Base-by-base conservation (phyloP, 2,329 filamentous ascomycete species). In the Talaromyces sp. region DNA sequence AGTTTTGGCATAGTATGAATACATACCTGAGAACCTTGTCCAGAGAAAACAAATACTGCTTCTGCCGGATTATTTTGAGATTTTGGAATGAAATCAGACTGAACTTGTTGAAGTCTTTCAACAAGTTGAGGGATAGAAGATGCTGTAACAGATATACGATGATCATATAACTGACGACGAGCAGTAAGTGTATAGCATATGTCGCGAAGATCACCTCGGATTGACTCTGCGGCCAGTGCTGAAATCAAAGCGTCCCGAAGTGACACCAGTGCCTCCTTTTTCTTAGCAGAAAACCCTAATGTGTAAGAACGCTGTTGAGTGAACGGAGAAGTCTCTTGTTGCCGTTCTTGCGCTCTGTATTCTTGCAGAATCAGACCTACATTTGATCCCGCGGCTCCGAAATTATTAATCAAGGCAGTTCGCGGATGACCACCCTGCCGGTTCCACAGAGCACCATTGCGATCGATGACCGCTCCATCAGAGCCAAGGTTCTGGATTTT, bases 141-240 rank as follows among this genome's bases (percentile, higher is more conserved):
- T 10, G 57, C 61, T 10, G 54, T 6, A 46, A 59, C 35, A 27
- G 13, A 55, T 26, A 35, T 58, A 13, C 77, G 71, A 90, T 0
- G 87, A 82, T 62, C 67, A 64, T 81, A 76, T 56, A 81, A 79
- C 7, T 72, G 68, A 1, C 79, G 75, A 31, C 80, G 72, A 10
- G 88, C 89, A 3, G 86, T 89, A 0, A 84, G 86, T 0, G 86
- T 88, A 71, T 89, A 90, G 0, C 87, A 82, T 1, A 90, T 72
- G 61, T 84, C 77, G n/a, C n/a, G n/a, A n/a, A n/a, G n/a, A n/a
- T n/a, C n/a, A n/a, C n/a, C n/a, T n/a, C n/a, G n/a, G n/a, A n/a
- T n/a, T n/a, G n/a, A n/a, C n/a, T n/a, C n/a, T n/a, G n/a, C n/a
- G n/a, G n/a, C n/a, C n/a, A n/a, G n/a, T n/a, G n/a, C n/a, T n/a